Evolutionary conservation across 1,284 basidiomycete genomes (phyloP).

Genomic region (Apiotrichum siamense): DNA sequence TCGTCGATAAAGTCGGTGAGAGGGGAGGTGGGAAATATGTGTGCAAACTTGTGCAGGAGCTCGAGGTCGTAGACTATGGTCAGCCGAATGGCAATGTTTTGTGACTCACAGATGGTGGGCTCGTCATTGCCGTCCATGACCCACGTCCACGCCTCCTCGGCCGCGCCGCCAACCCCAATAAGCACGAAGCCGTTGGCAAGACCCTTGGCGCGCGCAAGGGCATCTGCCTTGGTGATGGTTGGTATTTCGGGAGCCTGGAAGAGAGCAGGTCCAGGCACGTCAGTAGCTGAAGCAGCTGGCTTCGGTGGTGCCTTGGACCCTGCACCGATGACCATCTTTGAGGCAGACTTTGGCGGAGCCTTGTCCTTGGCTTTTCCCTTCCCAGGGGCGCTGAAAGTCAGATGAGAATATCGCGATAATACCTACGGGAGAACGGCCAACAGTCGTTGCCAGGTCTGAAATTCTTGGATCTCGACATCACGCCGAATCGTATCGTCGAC

Average conservation of each 20-base stretch:
- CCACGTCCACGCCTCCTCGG: slow-evolving; percentile 48
- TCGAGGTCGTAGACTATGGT: slow-evolving; percentile 58
- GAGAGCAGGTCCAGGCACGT: slow-evolving; percentile 11
- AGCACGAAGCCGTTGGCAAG: slow-evolving; percentile 45
- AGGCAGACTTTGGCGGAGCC: not conserved
- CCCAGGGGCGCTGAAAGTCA: not conserved
- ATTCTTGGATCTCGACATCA: slow-evolving; percentile 40
- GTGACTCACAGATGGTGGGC: slow-evolving; percentile 58
- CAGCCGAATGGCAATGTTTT: too few relatives aligned
- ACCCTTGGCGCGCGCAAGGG: slow-evolving; percentile 41
- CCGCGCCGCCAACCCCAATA: slow-evolving; percentile 31
- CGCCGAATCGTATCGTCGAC: slow-evolving; percentile 33
- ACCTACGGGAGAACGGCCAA: slow-evolving; percentile 21
- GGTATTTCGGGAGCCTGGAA: slow-evolving; percentile 47
- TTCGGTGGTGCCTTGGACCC: not conserved
- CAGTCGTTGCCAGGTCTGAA: slow-evolving; percentile 38
- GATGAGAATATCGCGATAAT: not conserved
- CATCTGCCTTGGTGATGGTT: slow-evolving; percentile 45
- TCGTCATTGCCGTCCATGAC: slow-evolving; percentile 71
- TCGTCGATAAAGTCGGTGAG: slow-evolving; percentile 60
- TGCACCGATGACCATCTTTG: not conserved
- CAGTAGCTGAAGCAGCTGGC: not conserved
- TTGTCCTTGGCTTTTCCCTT: slow-evolving; percentile 6
- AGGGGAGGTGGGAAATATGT: slow-evolving; percentile 60
- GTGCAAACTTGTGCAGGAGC: slow-evolving; percentile 60